Evolutionary conservation across 768 basidiomycete genomes (phyloP).

Genomic region (Trametes coccinea): DNA sequence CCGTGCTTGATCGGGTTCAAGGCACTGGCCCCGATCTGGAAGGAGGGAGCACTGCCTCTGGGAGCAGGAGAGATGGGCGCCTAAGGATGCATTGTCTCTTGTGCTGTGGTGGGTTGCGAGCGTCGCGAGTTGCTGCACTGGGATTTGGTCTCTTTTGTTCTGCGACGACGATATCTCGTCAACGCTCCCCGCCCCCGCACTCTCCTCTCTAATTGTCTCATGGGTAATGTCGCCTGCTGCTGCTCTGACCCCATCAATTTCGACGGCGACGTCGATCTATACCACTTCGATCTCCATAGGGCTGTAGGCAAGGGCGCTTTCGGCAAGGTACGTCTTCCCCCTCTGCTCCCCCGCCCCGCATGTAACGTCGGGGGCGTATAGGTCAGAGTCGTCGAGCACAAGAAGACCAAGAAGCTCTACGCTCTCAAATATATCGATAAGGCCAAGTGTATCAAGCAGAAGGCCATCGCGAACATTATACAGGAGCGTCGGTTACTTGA

Average conservation of each 20-base stretch:
- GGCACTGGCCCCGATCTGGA: not conserved
- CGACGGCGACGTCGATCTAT: slow-evolving; percentile 73
- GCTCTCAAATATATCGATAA: slow-evolving; percentile 99
- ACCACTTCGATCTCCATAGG: slow-evolving; percentile 94
- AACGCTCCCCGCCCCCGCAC: slow-evolving; percentile 13
- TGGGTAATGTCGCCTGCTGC: slow-evolving; percentile 34
- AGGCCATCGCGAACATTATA: slow-evolving; percentile 89
- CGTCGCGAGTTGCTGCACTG: not conserved
- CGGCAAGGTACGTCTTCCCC: slow-evolving; percentile 77
- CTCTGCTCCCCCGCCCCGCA: not conserved
- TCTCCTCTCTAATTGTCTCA: slow-evolving; percentile 22
- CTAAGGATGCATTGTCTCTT: slow-evolving; percentile 4
- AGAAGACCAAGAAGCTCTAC: slow-evolving; percentile 86
- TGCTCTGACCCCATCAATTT: slow-evolving; percentile 53
- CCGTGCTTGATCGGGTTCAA: not conserved
- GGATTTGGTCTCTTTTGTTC: slow-evolving; percentile 32
- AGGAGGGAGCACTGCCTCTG: slow-evolving; percentile 2
- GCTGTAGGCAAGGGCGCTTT: slow-evolving; percentile 98
- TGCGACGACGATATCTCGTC: slow-evolving; percentile 23
- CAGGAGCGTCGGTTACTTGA: slow-evolving; percentile 92
- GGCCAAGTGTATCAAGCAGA: slow-evolving; percentile 85
- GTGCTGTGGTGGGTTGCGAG: not conserved
- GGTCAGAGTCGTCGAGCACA: slow-evolving; percentile 98
- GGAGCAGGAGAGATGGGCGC: not conserved
- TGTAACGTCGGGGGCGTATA: slow-evolving; percentile 32